A percentile compares a stretch with the other conserved stretches of the same genome.
Conservation (phyloP, 768 basidiomycete genomes). For the Podaxis sp. region DNA sequence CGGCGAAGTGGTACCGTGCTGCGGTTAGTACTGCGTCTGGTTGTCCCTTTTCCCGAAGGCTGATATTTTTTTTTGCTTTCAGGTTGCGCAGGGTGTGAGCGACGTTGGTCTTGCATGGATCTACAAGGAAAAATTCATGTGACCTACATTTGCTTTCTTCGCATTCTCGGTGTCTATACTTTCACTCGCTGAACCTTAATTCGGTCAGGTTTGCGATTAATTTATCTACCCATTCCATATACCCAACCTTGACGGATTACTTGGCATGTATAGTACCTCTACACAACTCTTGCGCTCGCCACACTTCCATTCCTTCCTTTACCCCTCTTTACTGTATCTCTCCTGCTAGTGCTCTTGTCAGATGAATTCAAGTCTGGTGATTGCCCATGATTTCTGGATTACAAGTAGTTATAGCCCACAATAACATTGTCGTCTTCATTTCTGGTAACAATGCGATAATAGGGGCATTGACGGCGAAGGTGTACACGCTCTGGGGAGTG, state of each 20-base stretch:
- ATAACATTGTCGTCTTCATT: no score
- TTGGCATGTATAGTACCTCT: not conserved
- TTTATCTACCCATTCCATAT: not conserved
- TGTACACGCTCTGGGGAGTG: no score
- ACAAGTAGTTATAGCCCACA: no score
- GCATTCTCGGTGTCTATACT: not conserved
- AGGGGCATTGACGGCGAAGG: no score
- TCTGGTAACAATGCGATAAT: no score
- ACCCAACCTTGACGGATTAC: not conserved
- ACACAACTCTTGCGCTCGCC: not conserved
- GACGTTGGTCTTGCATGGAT: slow-evolving; percentile 89
- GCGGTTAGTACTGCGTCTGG: slow-evolving; percentile 46
- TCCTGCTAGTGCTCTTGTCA: no score
- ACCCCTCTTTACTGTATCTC: no score
- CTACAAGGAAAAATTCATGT: slow-evolving; percentile 82
- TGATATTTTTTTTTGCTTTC: not conserved
- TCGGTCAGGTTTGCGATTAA: not conserved
- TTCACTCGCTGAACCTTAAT: not conserved
- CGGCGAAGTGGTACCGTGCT: slow-evolving; percentile 89
- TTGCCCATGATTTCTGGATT: no score
- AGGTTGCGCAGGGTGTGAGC: slow-evolving; percentile 64
- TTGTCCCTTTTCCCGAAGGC: slow-evolving; percentile 25
- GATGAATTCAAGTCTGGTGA: no score
- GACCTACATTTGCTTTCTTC: not conserved
- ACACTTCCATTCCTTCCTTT: not conserved